Evolutionary conservation across 1,284 basidiomycete species (phyloP), one percentile per base, ranked within the genome.

Genomic region (Melampsora americana): DNA sequence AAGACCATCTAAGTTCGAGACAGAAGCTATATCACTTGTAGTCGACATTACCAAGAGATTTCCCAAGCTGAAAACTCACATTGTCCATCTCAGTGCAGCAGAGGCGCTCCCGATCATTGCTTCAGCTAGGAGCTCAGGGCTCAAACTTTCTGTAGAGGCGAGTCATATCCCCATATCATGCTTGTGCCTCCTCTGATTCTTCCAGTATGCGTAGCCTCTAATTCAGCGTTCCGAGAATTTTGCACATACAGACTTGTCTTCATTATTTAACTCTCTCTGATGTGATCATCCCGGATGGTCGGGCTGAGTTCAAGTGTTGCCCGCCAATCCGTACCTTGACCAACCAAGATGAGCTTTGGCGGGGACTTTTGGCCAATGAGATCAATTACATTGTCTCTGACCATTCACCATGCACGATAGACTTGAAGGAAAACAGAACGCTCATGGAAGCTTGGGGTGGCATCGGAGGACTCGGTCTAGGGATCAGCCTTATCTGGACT

Each of bases 101-200:
- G 86, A 86, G 30, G 92, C 92, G 1, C 86, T 97, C 18, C 91
- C 90, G 0, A 80, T 88, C 50, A 88, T 96, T 77, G 87, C 87
- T 61, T 85, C 87, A 60, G 92, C 92, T 2, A 79, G 80, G 18
- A 89, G 86, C 79, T 82, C 85, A 11, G 84, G 86, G 3, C 88
- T 89, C 0, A 79, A 84, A 9, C 81, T 82, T 4, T 82, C 89
- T 35, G 92, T 92, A 0, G 91, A 93, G 74, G 94, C 96, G 85
- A 96, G 94, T 0, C 95, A 93, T 84, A 95, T 94, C 84, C 93
- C 96, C 84, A 96, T 96, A 84, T 87, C 95, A 48, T 88, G 88
- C 79, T 86, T 92, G 23, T 74, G 77, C 35, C 85, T 89, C 0
- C 85, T 42, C 39, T 11, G 12, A 42, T 12, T 42, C 12, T 1